A percentile compares a stretch with the other conserved stretches of the same genome.
Conservation (phyloP, 73 alveolate genomes). For the Paramecium biaurelia region DNA sequence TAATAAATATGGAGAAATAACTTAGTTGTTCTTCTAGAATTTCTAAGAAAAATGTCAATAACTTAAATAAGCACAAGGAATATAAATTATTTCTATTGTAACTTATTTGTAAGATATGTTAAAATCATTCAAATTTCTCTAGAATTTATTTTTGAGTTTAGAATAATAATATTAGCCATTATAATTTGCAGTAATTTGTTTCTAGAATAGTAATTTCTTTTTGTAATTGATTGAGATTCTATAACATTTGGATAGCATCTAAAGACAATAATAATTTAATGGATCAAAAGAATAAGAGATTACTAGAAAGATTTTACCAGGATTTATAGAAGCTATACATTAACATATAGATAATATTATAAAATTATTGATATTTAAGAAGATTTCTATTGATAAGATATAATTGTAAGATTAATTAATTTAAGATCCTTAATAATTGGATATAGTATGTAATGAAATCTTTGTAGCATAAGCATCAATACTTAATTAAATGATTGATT, state of each 20-base stretch:
- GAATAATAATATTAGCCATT: background rate
- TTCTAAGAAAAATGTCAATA: background rate
- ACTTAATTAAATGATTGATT: background rate
- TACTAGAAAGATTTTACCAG: slow-evolving; percentile 8
- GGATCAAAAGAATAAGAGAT: slow-evolving; percentile 7
- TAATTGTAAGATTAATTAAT: background rate
- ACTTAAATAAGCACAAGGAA: background rate
- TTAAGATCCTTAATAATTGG: background rate
- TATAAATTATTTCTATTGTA: background rate
- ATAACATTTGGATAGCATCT: background rate
- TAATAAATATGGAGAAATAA: slow-evolving; percentile 10
- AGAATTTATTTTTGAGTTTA: background rate
- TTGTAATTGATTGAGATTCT: background rate
- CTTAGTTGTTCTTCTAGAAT: background rate
- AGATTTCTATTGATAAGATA: background rate
- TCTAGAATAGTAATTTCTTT: background rate
- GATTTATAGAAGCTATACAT: background rate
- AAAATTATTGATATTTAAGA: background rate
- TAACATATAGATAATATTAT: background rate
- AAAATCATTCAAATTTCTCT: background rate
- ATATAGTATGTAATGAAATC: background rate
- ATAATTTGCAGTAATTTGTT: background rate
- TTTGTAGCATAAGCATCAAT: background rate
- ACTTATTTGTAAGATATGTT: slow-evolving; percentile 47
- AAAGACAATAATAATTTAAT: background rate